A percentile compares a stretch with the other conserved stretches of the same genome.
Conservation (phyloP, 164 flowering plant species). For the Tetrastigma voinierianum region DNA sequence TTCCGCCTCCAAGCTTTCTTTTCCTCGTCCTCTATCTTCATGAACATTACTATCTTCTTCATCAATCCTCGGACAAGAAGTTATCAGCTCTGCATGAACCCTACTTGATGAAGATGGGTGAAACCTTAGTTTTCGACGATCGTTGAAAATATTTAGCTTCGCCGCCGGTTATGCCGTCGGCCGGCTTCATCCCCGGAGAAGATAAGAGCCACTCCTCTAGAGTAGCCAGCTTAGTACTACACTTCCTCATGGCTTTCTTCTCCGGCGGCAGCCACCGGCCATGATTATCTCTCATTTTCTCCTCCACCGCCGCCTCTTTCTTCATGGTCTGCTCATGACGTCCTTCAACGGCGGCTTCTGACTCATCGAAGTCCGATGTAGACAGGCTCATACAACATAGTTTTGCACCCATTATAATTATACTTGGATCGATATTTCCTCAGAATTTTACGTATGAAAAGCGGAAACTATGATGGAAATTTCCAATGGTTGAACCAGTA, state of each 20-base stretch:
- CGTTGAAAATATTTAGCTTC: constrained; percentile 21
- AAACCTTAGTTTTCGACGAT: constrained; percentile 13
- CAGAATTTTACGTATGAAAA: neutral
- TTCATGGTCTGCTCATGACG: no score
- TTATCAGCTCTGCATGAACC: constrained; percentile 8
- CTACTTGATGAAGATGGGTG: constrained; percentile 23
- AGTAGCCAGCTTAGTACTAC: constrained; percentile 10
- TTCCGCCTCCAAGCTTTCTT: constrained; percentile 4
- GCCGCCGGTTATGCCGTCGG: constrained; percentile 2
- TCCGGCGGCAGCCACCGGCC: neutral
- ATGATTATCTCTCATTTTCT: neutral
- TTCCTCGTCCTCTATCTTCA: constrained; percentile 4
- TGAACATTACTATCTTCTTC: no score
- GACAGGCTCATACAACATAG: neutral
- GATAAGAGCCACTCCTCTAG: constrained; percentile 37
- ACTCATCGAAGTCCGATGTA: neutral
- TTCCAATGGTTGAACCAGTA: constrained; percentile 1
- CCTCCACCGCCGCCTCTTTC: constrained; percentile 2
- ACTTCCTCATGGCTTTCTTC: neutral
- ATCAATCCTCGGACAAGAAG: neutral
- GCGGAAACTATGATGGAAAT: neutral
- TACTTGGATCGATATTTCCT: neutral
- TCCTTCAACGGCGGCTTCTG: no score
- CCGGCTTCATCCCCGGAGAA: constrained; percentile 25
- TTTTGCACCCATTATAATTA: constrained; percentile 20